Percentiles rank a stretch among this genome's conserved stretches.
phyloP scores from a whole-genome alignment of 768 basidiomycete species.

The Tephrocybe sp. region DNA sequence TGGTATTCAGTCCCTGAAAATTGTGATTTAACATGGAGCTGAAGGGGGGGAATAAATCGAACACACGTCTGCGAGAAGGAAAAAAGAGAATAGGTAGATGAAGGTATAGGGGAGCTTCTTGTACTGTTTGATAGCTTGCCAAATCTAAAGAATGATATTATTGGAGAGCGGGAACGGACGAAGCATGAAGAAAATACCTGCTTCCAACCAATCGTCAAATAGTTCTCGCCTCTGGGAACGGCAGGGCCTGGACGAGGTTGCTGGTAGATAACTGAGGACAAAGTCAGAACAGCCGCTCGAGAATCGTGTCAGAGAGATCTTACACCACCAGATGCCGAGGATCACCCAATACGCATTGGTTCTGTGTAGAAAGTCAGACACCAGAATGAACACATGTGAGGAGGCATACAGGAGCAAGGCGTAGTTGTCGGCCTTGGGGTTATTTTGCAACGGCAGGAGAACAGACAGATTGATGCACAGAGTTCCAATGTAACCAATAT shows the following conservation, averaged over 20 bases:
- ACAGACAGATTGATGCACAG: slow-evolving; percentile 69
- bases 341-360: slow-evolving; percentile 79
- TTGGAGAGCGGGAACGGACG: background rate
- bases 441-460: slow-evolving; percentile 56
- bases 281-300: background rate
- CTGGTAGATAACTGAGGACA: slow-evolving; percentile 70
- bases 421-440: slow-evolving; percentile 75
- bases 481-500: slow-evolving; percentile 70
- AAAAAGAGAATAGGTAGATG: slow-evolving; percentile 73
- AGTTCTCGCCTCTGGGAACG: slow-evolving; percentile 74
- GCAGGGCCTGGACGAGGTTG: slow-evolving; percentile 81
- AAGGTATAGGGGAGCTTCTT: slow-evolving; percentile 81
- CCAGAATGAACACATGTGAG: slow-evolving; percentile 18
- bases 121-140: slow-evolving; percentile 73
- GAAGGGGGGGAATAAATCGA: background rate
- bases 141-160: slow-evolving; percentile 52
- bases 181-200: slow-evolving; percentile 43
- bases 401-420: slow-evolving; percentile 57
- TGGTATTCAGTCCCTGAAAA: slow-evolving; percentile 76
- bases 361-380: slow-evolving; percentile 29
- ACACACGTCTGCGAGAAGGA: slow-evolving; percentile 76
- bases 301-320: slow-evolving; percentile 25
- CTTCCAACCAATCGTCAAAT: slow-evolving; percentile 85
- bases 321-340: slow-evolving; percentile 88
- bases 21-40: background rate